Conservation (phyloP, 2,329 filamentous ascomycete species). For the Alternaria solani region DNA sequence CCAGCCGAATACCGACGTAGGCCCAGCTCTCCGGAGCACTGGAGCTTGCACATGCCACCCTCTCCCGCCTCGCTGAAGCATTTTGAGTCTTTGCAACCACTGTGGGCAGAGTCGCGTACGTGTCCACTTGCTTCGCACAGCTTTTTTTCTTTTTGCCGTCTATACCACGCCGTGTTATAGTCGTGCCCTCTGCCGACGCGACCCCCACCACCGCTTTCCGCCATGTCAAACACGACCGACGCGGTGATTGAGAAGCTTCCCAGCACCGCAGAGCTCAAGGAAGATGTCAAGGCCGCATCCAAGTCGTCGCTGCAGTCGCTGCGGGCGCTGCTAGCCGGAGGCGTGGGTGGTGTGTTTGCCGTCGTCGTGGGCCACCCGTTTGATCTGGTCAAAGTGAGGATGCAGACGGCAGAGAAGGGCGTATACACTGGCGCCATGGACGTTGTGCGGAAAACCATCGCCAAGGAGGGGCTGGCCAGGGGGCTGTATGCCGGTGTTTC, state of each 20-base stretch:
- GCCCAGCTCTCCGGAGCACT: conserved; percentile 38
- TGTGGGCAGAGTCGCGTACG: conserved; percentile 2
- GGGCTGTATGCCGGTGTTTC: conserved; percentile 97
- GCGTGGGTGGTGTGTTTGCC: conserved; percentile 91
- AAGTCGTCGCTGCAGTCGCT: conserved; percentile 69
- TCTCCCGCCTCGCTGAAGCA: conserved; percentile 19
- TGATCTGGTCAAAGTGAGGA: conserved; percentile 94
- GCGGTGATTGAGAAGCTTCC: conserved; percentile 43
- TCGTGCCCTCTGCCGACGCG: conserved; percentile 1
- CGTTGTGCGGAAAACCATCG: conserved; percentile 87
- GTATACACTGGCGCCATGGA: conserved; percentile 91
- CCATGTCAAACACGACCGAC: conserved; percentile 37
- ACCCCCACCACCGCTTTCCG: conserved; percentile 13
- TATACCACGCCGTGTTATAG: too few relatives aligned
- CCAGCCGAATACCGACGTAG: conserved; percentile 31
- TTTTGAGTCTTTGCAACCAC: conserved; percentile 9
- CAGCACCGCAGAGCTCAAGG: conserved; percentile 57
- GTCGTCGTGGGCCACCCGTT: conserved; percentile 95
- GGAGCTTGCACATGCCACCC: conserved; percentile 38
- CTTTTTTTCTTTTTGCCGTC: conserved; percentile 8
- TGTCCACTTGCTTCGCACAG: not conserved
- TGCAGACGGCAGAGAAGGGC: conserved; percentile 94
- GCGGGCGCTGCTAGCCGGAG: conserved; percentile 86
- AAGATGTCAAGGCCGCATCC: conserved; percentile 60
- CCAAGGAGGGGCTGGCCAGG: conserved; percentile 78